Evolutionary conservation across 257 asterid genomes (phyloP), one percentile per base, ranked within the genome.

Genomic region (Solanum chmielewskii): DNA sequence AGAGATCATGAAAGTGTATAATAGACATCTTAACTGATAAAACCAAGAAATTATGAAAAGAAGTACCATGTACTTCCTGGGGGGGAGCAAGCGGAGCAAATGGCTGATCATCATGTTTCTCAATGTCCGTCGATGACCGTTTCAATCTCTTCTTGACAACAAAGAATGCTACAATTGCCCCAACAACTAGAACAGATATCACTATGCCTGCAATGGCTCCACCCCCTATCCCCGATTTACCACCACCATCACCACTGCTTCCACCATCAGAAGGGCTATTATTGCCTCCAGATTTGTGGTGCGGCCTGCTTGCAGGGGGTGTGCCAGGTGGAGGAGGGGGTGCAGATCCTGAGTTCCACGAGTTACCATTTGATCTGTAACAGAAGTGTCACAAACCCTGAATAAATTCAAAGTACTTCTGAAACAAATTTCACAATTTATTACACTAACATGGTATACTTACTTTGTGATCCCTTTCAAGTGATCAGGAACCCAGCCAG

Each of bases 241-340:
- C 81, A 33, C 90, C 91, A 47, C 91, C 92, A 52, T 87, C 81
- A 70, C 91, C 92, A 45, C 86, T 87, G 52, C 88, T 90, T 49
- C 91, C 94, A 7, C 88, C 87, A 62, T 66, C 89, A 25, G 97
- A 78, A 9, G 96, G 90, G 85, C 91, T 80, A 85, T 88, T 86
- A 80, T 83, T 76, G 81, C 93, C 92, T 41, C 96, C 96, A 31
- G 96, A 83, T 47, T 88, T 90, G 71, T 89, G 95, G 83, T 89
- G 90, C 39, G 97, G 96, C 73, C 90, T 92, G 90, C 86, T 85
- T 90, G 94, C 94, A 12, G 99, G 95, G 62, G 98, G 99, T 42
- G 98, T 92, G 89, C 99, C 98, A 42, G 98, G 99, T 33, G 99
- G 99, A 60, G 99, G 97, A 78, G 99, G 97, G 83, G 98, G 98